Evolutionary conservation across 305 asterid species (phyloP), one percentile per base, ranked within the genome.

Genomic region (Euphrasia arctica): DNA sequence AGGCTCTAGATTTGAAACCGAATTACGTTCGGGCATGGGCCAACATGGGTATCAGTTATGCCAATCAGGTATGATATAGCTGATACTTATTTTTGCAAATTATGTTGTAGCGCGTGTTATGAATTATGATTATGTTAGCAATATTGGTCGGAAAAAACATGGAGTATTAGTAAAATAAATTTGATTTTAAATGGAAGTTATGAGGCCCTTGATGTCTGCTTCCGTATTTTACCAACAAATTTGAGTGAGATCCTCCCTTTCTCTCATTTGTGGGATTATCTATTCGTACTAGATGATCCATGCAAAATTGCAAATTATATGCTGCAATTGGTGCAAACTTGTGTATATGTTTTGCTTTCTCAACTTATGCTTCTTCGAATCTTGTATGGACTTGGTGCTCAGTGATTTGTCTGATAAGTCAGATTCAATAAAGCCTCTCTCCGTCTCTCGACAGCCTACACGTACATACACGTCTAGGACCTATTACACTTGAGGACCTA

Each of bases 21-120:
- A 94, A 91, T 73, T 94, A 94, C 60, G 99, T 91, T 60, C 98
- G 98, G 52, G 99, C 99, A 43, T 94, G 99, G 99, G 99, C 99
- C 51, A 94, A 94, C 78, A 91, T 94, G 97, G 99, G 99, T 43
- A 94, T 94, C 82, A 91, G 99, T 80, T 94, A 91, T 45, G 99
- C 98, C 63, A 94, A 94, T 80, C 99, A 94, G 98, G 99, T 94
- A 78, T 3, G 51, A 36, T 43, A 39, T 43, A 39, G n/a, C 45
- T 32, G 51, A 52, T 67, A 48, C 57, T 64, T 2, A 1, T 63
- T 63, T 12, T 69, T 27, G 60, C 56, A 60, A 51, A 18, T 65
- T 55, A 48, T 39, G 60, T 50, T 9, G 13, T 32, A 10, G 32
- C 52, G 29, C 56, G 58, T 45, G 25, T 58, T 59, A 56, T 54